Percentiles rank a stretch among this genome's conserved stretches.
phyloP scores from a whole-genome alignment of 768 basidiomycete genomes.

The Phylloporus scabripes region DNA sequence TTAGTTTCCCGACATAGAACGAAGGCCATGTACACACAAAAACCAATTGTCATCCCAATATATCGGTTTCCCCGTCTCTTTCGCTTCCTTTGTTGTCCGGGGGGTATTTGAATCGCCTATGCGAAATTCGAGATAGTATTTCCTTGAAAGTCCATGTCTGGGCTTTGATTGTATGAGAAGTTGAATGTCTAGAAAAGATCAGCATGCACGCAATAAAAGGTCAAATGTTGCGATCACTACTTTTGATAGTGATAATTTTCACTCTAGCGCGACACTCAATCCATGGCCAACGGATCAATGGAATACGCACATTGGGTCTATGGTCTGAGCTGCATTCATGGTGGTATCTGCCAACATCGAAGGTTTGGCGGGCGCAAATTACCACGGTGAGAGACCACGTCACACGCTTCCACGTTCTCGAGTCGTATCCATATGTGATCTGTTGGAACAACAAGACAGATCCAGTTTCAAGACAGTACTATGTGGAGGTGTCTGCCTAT shows the following conservation, averaged over 20 bases:
- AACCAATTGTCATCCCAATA: neutral
- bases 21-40: neutral
- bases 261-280: neutral
- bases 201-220: neutral
- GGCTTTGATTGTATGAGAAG: neutral
- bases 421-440: no score
- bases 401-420: no score
- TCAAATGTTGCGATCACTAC: neutral
- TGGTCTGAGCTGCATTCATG: neutral
- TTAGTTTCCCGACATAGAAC: neutral
- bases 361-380: no score
- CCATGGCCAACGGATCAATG: neutral
- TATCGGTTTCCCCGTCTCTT: neutral
- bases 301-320: neutral
- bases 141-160: neutral
- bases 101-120: neutral
- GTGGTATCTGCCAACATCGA: no score
- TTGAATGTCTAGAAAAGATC: neutral
- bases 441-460: no score
- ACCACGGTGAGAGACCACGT: no score
- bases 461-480: no score
- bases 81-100: neutral
- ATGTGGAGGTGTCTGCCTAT: no score
- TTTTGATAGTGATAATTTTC: neutral
- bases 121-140: neutral